Base-by-base conservation (phyloP, 306 rosid species). In the Oemleria cerasiformis region DNA sequence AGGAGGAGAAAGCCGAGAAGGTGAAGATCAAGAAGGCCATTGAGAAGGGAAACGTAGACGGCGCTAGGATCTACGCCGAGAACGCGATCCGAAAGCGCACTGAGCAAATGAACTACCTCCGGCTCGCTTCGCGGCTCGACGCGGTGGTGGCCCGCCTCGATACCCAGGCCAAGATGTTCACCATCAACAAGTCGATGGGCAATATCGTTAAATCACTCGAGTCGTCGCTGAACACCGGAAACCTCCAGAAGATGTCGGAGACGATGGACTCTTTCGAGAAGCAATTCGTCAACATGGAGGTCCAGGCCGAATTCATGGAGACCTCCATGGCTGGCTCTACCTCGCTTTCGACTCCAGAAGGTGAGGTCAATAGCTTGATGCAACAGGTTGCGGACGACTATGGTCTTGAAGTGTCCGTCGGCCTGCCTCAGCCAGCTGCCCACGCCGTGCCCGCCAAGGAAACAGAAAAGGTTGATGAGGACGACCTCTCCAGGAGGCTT, bases 241-340 rank as follows among this genome's bases (percentile, higher is more conserved):
- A 90, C 67, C 83, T 92, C 5, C 97, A 92, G 90, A 92, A 90
- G 93, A 92, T 90, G 97, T 90, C 97, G 10, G 97, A 92, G 88
- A 92, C 96, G 0, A 92, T 92, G 98, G 98, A 92, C 61, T 82
- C 75, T 50, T 92, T 92, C 56, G 98, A 92, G 93, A 92, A 88
- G 85, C 97, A 92, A 82, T 92, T 92, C 44, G 97, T 92, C 17
- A 90, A 92, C 65, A 92, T 92, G 98, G 98, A 92, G 88, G 98
- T 92, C 38, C 98, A 92, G 76, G 98, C 98, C 0, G 98, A 88
- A 84, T 92, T 92, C 74, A 88, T 92, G 98, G 97, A 92, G 82
- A 88, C 85, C 67, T 83, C 98, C 56, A 92, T 92, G 98, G 98
- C 98, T 3, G 98, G 98, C 17, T 90, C 97, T 0, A 92, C 98